These are phyloP conservation scores for Vinca minor DNA, from an alignment of 257 asterid genomes.

Conservation along the genomic window DNA sequence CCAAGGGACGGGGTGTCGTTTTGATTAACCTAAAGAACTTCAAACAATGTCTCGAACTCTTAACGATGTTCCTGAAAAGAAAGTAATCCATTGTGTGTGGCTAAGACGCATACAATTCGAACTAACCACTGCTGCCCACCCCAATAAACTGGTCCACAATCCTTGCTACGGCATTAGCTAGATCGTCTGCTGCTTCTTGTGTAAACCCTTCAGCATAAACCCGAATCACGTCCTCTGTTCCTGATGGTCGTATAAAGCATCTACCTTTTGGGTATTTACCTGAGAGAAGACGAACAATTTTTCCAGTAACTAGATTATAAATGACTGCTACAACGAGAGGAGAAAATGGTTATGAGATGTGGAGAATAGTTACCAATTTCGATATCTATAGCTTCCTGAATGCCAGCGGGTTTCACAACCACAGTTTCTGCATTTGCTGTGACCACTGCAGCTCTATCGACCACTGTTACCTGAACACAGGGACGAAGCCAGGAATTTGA, in stretches of 20 bases:
- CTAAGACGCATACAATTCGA: not conserved
- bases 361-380: conserved; percentile 46
- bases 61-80: too few relatives aligned
- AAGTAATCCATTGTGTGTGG: not conserved
- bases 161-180: conserved; percentile 61
- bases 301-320: not conserved
- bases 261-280: conserved; percentile 65
- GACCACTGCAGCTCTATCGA: conserved; percentile 53
- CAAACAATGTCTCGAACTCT: too few relatives aligned
- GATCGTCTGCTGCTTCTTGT: conserved; percentile 62
- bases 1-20: too few relatives aligned
- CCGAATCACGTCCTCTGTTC: conserved; percentile 91
- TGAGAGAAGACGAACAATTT: conserved; percentile 13
- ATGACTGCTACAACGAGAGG: not conserved
- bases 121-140: conserved; percentile 17
- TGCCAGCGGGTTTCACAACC: conserved; percentile 57
- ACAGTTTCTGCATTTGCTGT: conserved; percentile 82
- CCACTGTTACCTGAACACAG: conserved; percentile 79
- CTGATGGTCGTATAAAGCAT: conserved; percentile 87
- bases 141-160: conserved; percentile 65
- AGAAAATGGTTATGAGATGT: not conserved
- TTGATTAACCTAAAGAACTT: too few relatives aligned
- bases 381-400: conserved; percentile 67
- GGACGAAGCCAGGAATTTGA: too few relatives aligned
- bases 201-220: conserved; percentile 83